phyloP scores from a whole-genome alignment of 2,329 filamentous ascomycete genomes.

The Colletotrichum orchidophilum region DNA sequence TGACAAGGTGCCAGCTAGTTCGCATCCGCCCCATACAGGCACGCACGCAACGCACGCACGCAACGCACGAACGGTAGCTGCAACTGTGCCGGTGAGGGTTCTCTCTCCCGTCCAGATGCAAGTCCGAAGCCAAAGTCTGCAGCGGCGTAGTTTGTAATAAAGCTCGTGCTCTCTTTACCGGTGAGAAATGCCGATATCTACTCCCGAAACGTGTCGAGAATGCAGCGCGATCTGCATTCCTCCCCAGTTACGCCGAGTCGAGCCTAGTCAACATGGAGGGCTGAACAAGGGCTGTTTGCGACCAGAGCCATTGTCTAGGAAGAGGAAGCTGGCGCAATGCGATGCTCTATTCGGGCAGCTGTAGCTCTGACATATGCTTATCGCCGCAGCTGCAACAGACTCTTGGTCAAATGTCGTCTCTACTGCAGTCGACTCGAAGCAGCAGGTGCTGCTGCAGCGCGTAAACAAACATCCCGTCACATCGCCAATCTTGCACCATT shows the following conservation, averaged over 20 bases:
- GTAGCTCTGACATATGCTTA: neutral
- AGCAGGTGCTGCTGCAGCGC: neutral
- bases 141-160: neutral
- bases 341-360: neutral
- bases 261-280: neutral
- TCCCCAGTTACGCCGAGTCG: conserved; percentile 5
- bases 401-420: neutral
- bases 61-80: neutral
- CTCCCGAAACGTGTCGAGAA: conserved; percentile 9
- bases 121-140: neutral
- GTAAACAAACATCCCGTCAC: conserved; percentile 9
- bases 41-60: no score
- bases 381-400: neutral
- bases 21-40: neutral
- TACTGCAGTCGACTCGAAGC: neutral
- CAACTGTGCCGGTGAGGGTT: neutral
- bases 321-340: neutral
- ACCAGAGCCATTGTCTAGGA: neutral
- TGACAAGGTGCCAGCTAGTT: neutral
- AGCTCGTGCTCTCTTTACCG: neutral
- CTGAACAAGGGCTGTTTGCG: neutral
- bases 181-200: conserved; percentile 13
- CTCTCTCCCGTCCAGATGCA: neutral
- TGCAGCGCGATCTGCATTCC: conserved; percentile 7
- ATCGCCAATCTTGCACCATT: neutral